These are phyloP conservation scores for Lantana camara DNA, from an alignment of 257 asterid genomes.

Conservation along the genomic window DNA sequence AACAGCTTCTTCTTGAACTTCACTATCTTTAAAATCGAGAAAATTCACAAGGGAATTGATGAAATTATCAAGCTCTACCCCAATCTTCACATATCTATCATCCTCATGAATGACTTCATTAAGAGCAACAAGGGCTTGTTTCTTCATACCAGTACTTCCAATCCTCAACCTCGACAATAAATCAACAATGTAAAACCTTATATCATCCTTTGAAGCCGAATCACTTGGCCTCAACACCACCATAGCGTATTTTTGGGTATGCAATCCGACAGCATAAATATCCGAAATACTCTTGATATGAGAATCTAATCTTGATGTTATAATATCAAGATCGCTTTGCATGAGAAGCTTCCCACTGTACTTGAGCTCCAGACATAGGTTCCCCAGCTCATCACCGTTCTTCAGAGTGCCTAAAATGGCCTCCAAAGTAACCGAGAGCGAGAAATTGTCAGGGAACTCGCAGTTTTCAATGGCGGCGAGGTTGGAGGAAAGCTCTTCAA, in stretches of 20 bases:
- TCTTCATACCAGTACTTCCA: slow-evolving; percentile 79
- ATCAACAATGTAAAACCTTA: slow-evolving; percentile 66
- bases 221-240: slow-evolving; percentile 67
- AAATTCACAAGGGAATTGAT: slow-evolving; percentile 46
- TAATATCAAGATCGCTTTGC: slow-evolving; percentile 86
- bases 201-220: slow-evolving; percentile 75
- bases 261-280: slow-evolving; percentile 69
- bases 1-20: slow-evolving; percentile 68
- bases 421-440: slow-evolving; percentile 51
- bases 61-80: slow-evolving; percentile 60
- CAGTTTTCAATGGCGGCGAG: slow-evolving; percentile 71
- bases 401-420: slow-evolving; percentile 52
- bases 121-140: slow-evolving; percentile 58
- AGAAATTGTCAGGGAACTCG: slow-evolving; percentile 49
- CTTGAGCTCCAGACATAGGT: slow-evolving; percentile 52
- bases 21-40: slow-evolving; percentile 61
- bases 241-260: slow-evolving; percentile 62
- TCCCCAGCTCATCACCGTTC: slow-evolving; percentile 52
- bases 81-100: slow-evolving; percentile 62
- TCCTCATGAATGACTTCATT: slow-evolving; percentile 69
- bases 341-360: slow-evolving; percentile 81
- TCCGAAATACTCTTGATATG: slow-evolving; percentile 54
- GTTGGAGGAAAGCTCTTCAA: slow-evolving; percentile 69
- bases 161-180: slow-evolving; percentile 68
- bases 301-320: slow-evolving; percentile 50